Conservation (phyloP, 2,329 filamentous ascomycete species). For the Penicillium psychrosexuale region DNA sequence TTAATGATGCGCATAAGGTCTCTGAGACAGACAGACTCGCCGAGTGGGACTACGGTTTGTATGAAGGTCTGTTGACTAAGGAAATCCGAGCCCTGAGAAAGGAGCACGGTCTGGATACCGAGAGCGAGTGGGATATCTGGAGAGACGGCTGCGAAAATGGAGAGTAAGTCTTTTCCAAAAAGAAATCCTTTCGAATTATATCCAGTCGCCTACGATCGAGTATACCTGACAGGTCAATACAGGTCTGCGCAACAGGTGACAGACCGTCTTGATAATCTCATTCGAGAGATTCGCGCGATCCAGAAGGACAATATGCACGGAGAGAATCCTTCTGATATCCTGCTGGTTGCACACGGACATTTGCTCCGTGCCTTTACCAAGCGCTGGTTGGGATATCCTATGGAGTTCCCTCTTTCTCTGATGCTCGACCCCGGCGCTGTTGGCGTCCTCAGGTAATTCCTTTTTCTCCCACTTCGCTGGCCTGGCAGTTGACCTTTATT, state of each 20-base stretch:
- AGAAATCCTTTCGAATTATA: not conserved
- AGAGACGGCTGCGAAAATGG: slow-evolving; percentile 57
- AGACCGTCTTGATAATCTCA: slow-evolving; percentile 43
- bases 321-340: slow-evolving; percentile 39
- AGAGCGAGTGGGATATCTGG: slow-evolving; percentile 58
- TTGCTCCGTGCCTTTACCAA: slow-evolving; percentile 49
- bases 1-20: slow-evolving; percentile 35
- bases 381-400: slow-evolving; percentile 45
- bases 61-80: slow-evolving; percentile 56
- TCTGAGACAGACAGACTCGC: slow-evolving; percentile 52
- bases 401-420: slow-evolving; percentile 43
- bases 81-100: slow-evolving; percentile 51
- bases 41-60: slow-evolving; percentile 64
- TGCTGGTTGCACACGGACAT: slow-evolving; percentile 45
- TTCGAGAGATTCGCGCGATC: slow-evolving; percentile 40
- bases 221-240: slow-evolving; percentile 3
- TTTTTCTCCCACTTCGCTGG: not conserved
- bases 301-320: slow-evolving; percentile 43
- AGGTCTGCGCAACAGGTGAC: slow-evolving; percentile 39
- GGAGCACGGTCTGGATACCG: slow-evolving; percentile 48
- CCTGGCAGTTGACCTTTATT: not conserved
- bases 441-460: slow-evolving; percentile 39
- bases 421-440: slow-evolving; percentile 48
- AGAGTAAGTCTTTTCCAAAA: slow-evolving; percentile 42
- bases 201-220: not conserved